A percentile compares a stretch with the other conserved stretches of the same genome.
These are phyloP conservation scores for Boletus edulis DNA, from an alignment of 768 basidiomycete genomes.

Conservation along the genomic window DNA sequence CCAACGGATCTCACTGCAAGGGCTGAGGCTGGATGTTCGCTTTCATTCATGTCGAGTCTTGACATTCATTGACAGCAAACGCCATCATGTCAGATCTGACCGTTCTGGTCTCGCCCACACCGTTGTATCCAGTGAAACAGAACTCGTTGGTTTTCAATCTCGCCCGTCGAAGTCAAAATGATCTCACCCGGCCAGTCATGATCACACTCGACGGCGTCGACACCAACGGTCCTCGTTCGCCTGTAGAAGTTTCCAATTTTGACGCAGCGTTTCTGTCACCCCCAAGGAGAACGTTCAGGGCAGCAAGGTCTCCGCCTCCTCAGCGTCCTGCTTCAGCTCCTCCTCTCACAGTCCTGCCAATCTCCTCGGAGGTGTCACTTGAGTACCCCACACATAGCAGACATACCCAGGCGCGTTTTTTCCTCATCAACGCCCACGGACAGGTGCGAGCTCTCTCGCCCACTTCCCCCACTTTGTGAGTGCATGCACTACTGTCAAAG, in stretches of 20 bases:
- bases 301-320: constrained; percentile 10
- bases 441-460: constrained; percentile 47
- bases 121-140: constrained; percentile 20
- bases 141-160: constrained; percentile 28
- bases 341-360: constrained; percentile 12
- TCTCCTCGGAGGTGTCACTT: neutral
- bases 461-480: constrained; percentile 67
- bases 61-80: neutral
- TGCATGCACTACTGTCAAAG: constrained; percentile 3
- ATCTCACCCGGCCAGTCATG: constrained; percentile 31
- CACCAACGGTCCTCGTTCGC: constrained; percentile 22
- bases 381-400: constrained; percentile 1
- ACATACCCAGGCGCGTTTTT: constrained; percentile 12
- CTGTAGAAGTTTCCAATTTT: constrained; percentile 17
- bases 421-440: constrained; percentile 12
- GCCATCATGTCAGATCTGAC: constrained; percentile 31
- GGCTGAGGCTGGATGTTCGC: too few species aligned
- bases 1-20: too few species aligned
- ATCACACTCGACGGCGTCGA: constrained; percentile 30
- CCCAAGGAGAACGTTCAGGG: constrained; percentile 28
- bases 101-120: constrained; percentile 33
- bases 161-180: constrained; percentile 28
- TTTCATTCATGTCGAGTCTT: neutral
- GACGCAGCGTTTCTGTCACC: constrained; percentile 26
- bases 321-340: constrained; percentile 23